phyloP scores from a whole-genome alignment of 345 rosid species.

The Camelina laxa region DNA sequence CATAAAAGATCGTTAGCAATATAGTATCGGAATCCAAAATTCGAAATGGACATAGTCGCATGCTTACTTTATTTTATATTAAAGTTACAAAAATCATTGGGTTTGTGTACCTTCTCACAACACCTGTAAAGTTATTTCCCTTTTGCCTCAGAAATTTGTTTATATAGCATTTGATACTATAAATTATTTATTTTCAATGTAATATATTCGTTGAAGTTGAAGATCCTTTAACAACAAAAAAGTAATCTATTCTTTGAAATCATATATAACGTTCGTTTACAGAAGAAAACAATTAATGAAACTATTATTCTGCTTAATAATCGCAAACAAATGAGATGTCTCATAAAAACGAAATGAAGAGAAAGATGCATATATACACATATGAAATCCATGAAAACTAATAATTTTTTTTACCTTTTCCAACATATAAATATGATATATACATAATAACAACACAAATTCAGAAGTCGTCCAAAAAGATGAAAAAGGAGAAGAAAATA shows the following conservation, averaged over 20 bases:
- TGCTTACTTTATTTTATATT: conserved; percentile 29
- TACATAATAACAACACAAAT: neutral
- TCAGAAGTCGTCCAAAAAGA: conserved; percentile 22
- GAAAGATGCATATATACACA: neutral
- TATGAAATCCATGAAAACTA: conserved; percentile 27
- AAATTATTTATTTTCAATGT: too few species aligned
- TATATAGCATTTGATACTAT: neutral
- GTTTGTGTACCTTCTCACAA: conserved; percentile 25
- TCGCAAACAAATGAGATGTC: neutral
- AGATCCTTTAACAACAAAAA: too few species aligned
- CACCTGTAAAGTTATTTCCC: conserved; percentile 42
- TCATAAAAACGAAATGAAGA: neutral
- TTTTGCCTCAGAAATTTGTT: neutral
- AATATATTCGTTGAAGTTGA: too few species aligned
- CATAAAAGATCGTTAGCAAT: conserved; percentile 8
- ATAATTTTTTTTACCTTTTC: neutral
- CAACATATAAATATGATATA: neutral
- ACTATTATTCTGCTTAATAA: neutral
- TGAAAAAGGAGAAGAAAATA: conserved; percentile 15
- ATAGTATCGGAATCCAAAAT: conserved; percentile 27
- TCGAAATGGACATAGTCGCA: conserved; percentile 25
- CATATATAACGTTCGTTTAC: neutral
- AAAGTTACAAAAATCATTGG: conserved; percentile 24
- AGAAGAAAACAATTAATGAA: neutral
- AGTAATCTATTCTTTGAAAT: neutral